Percentiles rank a stretch among this genome's conserved stretches.
These are phyloP conservation scores for Hypseocharis bilobata DNA, from an alignment of 441 rosid species.

Conservation along the genomic window DNA sequence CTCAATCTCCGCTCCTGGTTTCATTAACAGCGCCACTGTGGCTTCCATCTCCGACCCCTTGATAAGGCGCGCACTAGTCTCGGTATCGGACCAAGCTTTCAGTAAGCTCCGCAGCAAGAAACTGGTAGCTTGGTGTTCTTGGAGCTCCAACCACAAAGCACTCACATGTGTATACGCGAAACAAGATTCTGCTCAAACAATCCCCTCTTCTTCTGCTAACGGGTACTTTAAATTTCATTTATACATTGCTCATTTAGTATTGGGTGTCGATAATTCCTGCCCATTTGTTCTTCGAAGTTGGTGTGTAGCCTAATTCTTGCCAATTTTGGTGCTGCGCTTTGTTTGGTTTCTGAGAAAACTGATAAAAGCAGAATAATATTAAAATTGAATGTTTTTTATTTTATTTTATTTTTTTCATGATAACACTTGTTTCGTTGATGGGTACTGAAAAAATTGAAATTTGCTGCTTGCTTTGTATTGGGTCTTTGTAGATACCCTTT, in stretches of 20 bases:
- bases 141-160: background rate
- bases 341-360: slow-evolving; percentile 3
- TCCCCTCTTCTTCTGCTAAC: background rate
- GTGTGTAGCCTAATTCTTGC: background rate
- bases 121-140: background rate
- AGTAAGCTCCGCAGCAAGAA: background rate
- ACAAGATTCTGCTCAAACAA: background rate
- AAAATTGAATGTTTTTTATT: background rate
- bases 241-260: background rate
- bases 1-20: background rate
- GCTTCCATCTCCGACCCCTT: background rate
- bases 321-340: background rate
- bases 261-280: slow-evolving; percentile 1
- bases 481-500: too few species aligned
- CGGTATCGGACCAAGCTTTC: background rate
- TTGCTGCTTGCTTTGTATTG: background rate
- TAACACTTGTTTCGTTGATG: background rate
- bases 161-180: background rate
- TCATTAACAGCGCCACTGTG: background rate
- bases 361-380: too few species aligned
- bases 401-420: background rate
- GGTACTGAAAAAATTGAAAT: background rate
- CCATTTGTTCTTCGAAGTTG: background rate
- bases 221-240: slow-evolving; percentile 34
- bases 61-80: background rate